These are phyloP conservation scores for Saccharomycopsis javanensis DNA, from an alignment of 805 yeast genomes.

Conservation along the genomic window DNA sequence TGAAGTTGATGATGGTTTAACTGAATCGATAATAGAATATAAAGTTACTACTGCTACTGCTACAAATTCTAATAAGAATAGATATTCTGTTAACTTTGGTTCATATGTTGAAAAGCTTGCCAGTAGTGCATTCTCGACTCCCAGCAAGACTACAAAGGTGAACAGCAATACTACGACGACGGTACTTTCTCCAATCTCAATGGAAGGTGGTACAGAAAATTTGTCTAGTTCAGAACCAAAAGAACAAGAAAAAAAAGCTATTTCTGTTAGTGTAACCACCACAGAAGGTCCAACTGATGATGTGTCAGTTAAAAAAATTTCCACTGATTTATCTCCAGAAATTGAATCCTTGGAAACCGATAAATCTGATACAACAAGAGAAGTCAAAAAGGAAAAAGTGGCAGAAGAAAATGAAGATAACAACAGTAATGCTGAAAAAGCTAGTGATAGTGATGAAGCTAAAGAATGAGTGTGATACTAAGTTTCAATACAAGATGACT, in stretches of 20 bases:
- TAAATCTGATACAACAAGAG: background rate
- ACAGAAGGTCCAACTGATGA: background rate
- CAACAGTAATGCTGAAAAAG: background rate
- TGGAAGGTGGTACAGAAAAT: background rate
- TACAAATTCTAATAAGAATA: constrained; percentile 1
- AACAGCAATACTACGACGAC: background rate
- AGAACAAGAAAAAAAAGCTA: background rate
- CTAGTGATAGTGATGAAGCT: background rate
- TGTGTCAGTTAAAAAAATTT: background rate
- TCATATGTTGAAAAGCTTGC: constrained; percentile 11
- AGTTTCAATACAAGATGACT: too few species aligned
- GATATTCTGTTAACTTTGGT: constrained; percentile 15
- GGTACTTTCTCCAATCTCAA: background rate
- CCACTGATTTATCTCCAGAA: background rate
- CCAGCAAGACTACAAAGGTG: background rate
- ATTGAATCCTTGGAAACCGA: background rate
- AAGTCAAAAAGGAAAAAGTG: background rate
- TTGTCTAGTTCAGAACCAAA: background rate
- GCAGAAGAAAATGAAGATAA: background rate
- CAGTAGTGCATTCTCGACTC: background rate
- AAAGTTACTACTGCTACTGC: constrained; percentile 8
- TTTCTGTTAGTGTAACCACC: background rate
- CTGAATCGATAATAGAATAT: background rate
- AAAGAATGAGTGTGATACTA: too few species aligned
- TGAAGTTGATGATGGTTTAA: background rate